Evolutionary conservation across 1,284 basidiomycete species (phyloP), one percentile per base, ranked within the genome.

Genomic region (Agroathelia rolfsii): DNA sequence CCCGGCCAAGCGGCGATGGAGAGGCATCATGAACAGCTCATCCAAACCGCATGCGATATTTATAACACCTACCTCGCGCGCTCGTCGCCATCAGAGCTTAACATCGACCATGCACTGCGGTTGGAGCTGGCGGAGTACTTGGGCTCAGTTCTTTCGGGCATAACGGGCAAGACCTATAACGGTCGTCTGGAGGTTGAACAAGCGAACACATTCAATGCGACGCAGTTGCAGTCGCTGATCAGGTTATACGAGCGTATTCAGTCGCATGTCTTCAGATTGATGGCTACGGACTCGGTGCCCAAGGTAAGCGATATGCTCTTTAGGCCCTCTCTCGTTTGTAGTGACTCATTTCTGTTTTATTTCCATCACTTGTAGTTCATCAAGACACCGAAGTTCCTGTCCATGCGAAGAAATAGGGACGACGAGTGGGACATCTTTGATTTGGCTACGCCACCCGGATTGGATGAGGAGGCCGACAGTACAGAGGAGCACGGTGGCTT

Each of bases 201-300:
- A 51, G 77, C 79, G 12, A 69, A 64, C 32, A 67, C 76, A 7
- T 79, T 84, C 65, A 88, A 93, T 45, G 93, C 92, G 18, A 94
- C 85, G 26, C 94, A 98, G 57, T 65, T 98, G 34, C 89, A 95
- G 62, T 86, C 77, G 33, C 82, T 97, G 69, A 89, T 98, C 45
- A 68, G 76, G 41, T 62, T 97, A 45, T 98, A 97, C 58, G 93
- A 94, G 58, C 77, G 92, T 36, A 97, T 98, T 39, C 94, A 97
- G 61, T 82, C 74, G 23, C 92, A 97, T 54, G 92, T 97, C 45
- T 97, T 97, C 69, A 74, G 93, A 34, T 59, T 97, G 44, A 95
- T 98, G 87, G 93, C 94, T 6, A 95, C 90, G 36, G 94, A 98
- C 56, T 96, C 92, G 6, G 84, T 97, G 17, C 93, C 93, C 13